These are phyloP conservation scores for Leucoagaricus sp. DNA, from an alignment of 1,284 basidiomycete genomes.

Conservation along the genomic window DNA sequence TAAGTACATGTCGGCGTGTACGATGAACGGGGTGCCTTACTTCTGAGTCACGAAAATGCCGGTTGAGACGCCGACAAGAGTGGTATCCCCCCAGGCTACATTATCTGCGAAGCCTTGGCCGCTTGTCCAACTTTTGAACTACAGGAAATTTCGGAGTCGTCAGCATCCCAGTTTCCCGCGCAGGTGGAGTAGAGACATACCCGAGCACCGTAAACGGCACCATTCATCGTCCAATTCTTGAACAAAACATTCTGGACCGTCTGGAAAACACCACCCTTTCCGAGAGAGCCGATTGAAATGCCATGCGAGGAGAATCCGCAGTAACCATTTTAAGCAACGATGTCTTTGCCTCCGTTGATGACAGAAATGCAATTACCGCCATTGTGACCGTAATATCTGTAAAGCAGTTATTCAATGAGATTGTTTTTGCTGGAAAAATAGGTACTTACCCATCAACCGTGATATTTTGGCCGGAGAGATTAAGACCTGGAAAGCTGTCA, in stretches of 20 bases:
- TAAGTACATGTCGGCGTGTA: background rate
- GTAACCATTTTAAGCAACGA: slow-evolving; percentile 45
- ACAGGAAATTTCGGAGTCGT: background rate
- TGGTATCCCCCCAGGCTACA: slow-evolving; percentile 48
- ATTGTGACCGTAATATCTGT: slow-evolving; percentile 43
- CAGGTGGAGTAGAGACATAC: slow-evolving; percentile 26
- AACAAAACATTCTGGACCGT: slow-evolving; percentile 43
- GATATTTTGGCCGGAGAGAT: slow-evolving; percentile 43
- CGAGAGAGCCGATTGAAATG: slow-evolving; percentile 47
- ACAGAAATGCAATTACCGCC: slow-evolving; percentile 52
- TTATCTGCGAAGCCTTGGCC: slow-evolving; percentile 46
- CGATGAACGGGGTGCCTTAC: slow-evolving; percentile 23
- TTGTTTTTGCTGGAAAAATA: background rate
- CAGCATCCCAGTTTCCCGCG: background rate
- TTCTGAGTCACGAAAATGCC: slow-evolving; percentile 50
- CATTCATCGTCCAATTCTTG: slow-evolving; percentile 48
- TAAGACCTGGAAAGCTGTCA: slow-evolving; percentile 33
- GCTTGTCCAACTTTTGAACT: slow-evolving; percentile 49
- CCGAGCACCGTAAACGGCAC: slow-evolving; percentile 47
- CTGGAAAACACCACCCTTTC: slow-evolving; percentile 37
- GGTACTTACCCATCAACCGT: slow-evolving; percentile 39
- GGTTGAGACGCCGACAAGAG: slow-evolving; percentile 41
- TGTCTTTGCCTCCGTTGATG: slow-evolving; percentile 44
- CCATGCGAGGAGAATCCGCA: slow-evolving; percentile 51
- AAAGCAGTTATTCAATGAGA: slow-evolving; percentile 25